Evolutionary conservation across 169 alveolate genomes (phyloP), one percentile per base, ranked within the genome.

Genomic region (Plasmodium blacklocki): DNA sequence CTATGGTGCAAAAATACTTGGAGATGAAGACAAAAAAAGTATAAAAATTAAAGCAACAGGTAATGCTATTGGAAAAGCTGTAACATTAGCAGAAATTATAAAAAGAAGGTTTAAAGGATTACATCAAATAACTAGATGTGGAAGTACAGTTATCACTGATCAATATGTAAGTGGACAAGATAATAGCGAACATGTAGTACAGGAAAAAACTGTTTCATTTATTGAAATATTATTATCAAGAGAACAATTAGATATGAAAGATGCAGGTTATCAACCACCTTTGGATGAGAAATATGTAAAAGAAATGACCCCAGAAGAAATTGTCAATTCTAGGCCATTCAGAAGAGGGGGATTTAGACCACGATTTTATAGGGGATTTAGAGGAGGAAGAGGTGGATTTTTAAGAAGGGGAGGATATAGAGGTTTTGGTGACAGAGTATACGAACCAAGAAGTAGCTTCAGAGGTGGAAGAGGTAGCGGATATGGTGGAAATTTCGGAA

Each of bases 11-110:
- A 80, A 92, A 21, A 89, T 94, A 18, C 72, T 96, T 83, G 94
- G 89, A 39, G 96, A 92, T 39, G 96, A 94, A 32, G 94, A 90
- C 19, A 71, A 56, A 59, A 93, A 91, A 4, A 86, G 89, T 29
- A 71, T 97, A 29, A 94, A 94, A 50, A 93, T 97, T 60, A 94
- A 95, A 85, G 98, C 97, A 14, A 96, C 98, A 7, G 99, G 99
- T 14, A 93, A 93, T 26, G 98, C 98, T 23, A 95, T 96, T 80
- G 91, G 93, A 64, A 96, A 93, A 86, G 97, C 96, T 32, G 95
- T 96, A 2, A 89, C 96, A 4, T 75, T 97, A 59, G 97, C 97
- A 14, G 98, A 97, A 86, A 94, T 95, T 8, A 78, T 96, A 58
- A 96, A 95, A 93, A 89, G 97, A 62, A 74, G 95, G 64, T 93